Percentiles rank a stretch among this genome's conserved stretches.
phyloP scores from a whole-genome alignment of 495 filamentous ascomycete genomes.

The Delitschia confertaspora region DNA sequence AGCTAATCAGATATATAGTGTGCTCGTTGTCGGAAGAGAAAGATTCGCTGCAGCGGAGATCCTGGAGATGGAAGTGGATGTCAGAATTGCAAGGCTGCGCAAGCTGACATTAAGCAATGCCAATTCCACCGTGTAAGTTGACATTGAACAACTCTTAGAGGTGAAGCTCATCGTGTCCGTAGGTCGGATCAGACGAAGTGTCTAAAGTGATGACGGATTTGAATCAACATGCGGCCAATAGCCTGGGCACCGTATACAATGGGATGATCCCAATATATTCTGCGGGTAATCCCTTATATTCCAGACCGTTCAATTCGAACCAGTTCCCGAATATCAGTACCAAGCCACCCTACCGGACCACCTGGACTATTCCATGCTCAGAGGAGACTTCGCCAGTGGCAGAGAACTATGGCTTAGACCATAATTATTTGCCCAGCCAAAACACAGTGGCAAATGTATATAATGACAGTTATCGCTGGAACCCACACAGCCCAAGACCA shows the following conservation, averaged over 20 bases:
- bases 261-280: slow-evolving; percentile 20
- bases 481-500: slow-evolving; percentile 3
- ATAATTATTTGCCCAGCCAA: slow-evolving; percentile 8
- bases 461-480: slow-evolving; percentile 11
- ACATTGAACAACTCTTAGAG: neutral
- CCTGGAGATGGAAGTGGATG: slow-evolving; percentile 66
- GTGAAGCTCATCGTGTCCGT: slow-evolving; percentile 4
- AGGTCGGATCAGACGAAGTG: slow-evolving; percentile 24
- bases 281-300: neutral
- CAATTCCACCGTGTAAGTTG: slow-evolving; percentile 67
- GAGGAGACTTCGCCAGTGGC: slow-evolving; percentile 24
- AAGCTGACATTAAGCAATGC: slow-evolving; percentile 50
- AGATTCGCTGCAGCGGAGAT: slow-evolving; percentile 95
- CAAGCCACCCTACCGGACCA: slow-evolving; percentile 6
- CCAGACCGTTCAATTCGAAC: neutral
- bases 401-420: slow-evolving; percentile 17
- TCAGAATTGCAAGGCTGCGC: slow-evolving; percentile 69
- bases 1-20: too few relatives aligned
- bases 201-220: slow-evolving; percentile 1
- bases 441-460: slow-evolving; percentile 8
- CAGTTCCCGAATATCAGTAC: slow-evolving; percentile 13
- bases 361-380: slow-evolving; percentile 15
- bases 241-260: too few relatives aligned
- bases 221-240: too few relatives aligned
- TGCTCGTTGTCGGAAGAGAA: slow-evolving; percentile 79